These are phyloP conservation scores for Paraleonurus japonicus DNA, from an alignment of 257 asterid species.

Conservation along the genomic window DNA sequence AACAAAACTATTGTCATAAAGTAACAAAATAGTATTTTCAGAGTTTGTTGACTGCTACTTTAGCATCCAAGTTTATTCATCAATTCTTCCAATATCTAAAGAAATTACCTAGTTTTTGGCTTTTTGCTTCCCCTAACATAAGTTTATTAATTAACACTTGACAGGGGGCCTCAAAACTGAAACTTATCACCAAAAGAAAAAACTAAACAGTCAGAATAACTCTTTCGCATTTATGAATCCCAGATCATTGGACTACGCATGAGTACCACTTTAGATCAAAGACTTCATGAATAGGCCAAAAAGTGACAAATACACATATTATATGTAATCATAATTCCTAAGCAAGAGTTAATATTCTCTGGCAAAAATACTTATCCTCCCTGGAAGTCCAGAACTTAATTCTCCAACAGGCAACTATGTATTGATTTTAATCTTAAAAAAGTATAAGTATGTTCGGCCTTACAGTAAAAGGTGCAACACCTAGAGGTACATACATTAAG, in stretches of 20 bases:
- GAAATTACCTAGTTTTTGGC: neutral
- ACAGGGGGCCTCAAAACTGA: neutral
- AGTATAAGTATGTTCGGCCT: neutral
- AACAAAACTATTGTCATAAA: constrained; percentile 6
- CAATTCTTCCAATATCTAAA: neutral
- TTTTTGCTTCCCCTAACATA: neutral
- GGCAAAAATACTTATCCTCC: neutral
- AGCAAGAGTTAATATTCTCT: neutral
- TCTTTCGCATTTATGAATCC: neutral
- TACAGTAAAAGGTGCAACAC: constrained; percentile 12
- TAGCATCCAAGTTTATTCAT: neutral
- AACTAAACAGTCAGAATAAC: neutral
- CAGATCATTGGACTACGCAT: neutral
- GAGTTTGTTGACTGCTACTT: neutral
- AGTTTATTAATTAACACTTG: neutral
- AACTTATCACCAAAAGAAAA: neutral
- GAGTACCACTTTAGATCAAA: constrained; percentile 13
- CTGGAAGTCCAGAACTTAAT: neutral
- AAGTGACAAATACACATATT: neutral
- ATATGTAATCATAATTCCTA: neutral
- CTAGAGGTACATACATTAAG: neutral
- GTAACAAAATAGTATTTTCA: neutral
- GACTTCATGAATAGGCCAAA: neutral
- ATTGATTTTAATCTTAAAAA: neutral
- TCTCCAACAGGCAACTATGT: neutral